Evolutionary conservation across 2,329 filamentous ascomycete genomes (phyloP).

Genomic region (Microsporum ferrugineum): DNA sequence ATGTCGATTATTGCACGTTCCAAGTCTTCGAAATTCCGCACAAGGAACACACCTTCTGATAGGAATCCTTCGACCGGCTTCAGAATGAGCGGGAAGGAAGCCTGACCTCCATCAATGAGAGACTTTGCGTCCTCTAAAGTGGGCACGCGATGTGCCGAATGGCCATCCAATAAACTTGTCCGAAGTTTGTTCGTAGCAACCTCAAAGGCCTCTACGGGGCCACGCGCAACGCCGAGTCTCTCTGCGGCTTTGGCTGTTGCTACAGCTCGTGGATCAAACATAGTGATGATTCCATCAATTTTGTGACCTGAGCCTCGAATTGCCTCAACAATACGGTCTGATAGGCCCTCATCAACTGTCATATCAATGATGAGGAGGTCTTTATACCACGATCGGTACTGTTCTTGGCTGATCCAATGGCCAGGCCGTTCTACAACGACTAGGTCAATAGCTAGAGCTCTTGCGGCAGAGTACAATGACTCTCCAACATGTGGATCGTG

Average conservation of each 20-base stretch:
- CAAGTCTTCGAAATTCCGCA: background rate
- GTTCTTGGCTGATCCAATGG: slow-evolving; percentile 23
- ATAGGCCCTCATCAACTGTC: background rate
- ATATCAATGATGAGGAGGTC: background rate
- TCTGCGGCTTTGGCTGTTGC: background rate
- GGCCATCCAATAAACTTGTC: background rate
- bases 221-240: background rate
- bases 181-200: background rate
- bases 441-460: slow-evolving; percentile 28
- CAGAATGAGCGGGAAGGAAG: slow-evolving; percentile 25
- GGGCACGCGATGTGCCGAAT: background rate
- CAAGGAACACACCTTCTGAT: slow-evolving; percentile 22
- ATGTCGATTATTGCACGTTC: background rate
- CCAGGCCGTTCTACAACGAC: slow-evolving; percentile 29
- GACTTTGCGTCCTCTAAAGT: background rate
- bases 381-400: slow-evolving; percentile 13
- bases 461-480: slow-evolving; percentile 15
- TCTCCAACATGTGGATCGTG: slow-evolving; percentile 8
- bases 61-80: slow-evolving; percentile 29
- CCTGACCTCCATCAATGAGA: background rate
- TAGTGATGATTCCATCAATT: slow-evolving; percentile 10
- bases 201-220: background rate
- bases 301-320: background rate
- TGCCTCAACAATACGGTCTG: slow-evolving; percentile 1
- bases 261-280: background rate